Percentiles rank a stretch among this genome's conserved stretches.
Evolutionary conservation across 805 yeast species (phyloP).

Genomic region (Yamadazyma ubonensis): DNA sequence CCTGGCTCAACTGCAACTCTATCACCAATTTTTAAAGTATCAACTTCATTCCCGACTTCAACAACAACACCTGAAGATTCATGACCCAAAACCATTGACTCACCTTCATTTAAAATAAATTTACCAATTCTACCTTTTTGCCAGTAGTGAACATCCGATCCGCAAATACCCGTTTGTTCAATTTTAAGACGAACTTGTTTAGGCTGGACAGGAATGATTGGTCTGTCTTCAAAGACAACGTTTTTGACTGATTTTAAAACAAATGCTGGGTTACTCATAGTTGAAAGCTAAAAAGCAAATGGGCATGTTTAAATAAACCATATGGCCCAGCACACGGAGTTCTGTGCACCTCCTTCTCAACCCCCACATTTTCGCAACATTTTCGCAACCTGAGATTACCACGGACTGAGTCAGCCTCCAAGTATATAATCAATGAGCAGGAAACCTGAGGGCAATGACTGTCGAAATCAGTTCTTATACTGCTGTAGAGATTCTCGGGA

Average conservation of each 20-base stretch:
- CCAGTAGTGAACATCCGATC: slow-evolving; percentile 24
- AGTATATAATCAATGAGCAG: neutral
- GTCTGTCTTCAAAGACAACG: slow-evolving; percentile 16
- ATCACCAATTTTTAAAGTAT: slow-evolving; percentile 44
- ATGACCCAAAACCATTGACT: slow-evolving; percentile 43
- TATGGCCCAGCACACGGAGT: slow-evolving; percentile 2
- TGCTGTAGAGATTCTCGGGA: neutral
- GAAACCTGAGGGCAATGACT: neutral
- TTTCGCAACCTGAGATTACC: neutral
- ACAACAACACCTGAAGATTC: slow-evolving; percentile 47
- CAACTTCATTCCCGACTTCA: slow-evolving; percentile 50
- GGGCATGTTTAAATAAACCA: neutral
- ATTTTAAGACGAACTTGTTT: slow-evolving; percentile 22
- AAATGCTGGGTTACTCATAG: slow-evolving; percentile 17
- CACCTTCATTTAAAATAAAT: slow-evolving; percentile 28
- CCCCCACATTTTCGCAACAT: slow-evolving; percentile 2
- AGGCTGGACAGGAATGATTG: slow-evolving; percentile 17
- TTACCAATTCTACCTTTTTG: slow-evolving; percentile 26
- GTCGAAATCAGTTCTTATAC: neutral
- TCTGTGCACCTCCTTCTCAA: slow-evolving; percentile 8
- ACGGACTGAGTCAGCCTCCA: neutral
- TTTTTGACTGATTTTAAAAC: slow-evolving; percentile 17
- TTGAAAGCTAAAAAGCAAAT: neutral
- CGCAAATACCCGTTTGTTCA: slow-evolving; percentile 23
- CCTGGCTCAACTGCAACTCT: slow-evolving; percentile 56